Evolutionary conservation across 768 basidiomycete genomes (phyloP).

Genomic region (Kwoniella europaea): DNA sequence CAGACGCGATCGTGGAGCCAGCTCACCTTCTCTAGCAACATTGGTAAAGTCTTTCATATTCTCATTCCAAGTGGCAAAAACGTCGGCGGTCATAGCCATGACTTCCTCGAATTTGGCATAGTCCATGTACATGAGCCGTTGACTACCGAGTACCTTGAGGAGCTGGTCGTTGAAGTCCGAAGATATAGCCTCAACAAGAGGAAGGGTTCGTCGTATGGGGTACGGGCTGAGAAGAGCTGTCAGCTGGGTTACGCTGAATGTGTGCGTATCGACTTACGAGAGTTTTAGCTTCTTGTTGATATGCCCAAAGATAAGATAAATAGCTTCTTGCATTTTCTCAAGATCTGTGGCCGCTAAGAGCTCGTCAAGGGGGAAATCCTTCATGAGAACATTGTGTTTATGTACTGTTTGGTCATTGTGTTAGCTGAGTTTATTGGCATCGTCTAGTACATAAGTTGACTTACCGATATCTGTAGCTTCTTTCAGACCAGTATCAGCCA

Average conservation of each 20-base stretch:
- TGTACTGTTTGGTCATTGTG: slow-evolving; percentile 67
- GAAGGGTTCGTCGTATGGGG: slow-evolving; percentile 91
- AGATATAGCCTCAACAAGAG: slow-evolving; percentile 97
- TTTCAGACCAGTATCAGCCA: slow-evolving; percentile 94
- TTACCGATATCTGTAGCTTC: slow-evolving; percentile 85
- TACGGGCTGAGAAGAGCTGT: slow-evolving; percentile 66
- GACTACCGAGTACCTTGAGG: slow-evolving; percentile 84
- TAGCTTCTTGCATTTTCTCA: slow-evolving; percentile 88
- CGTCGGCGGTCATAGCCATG: slow-evolving; percentile 72
- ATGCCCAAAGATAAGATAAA: slow-evolving; percentile 85
- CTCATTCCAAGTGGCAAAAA: slow-evolving; percentile 88
- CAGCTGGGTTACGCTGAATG: background rate
- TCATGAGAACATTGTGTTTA: slow-evolving; percentile 98
- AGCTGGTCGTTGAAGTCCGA: slow-evolving; percentile 96
- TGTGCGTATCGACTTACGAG: slow-evolving; percentile 61
- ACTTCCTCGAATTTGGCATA: slow-evolving; percentile 92
- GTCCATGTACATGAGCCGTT: slow-evolving; percentile 88
- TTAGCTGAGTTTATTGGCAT: slow-evolving; percentile 6
- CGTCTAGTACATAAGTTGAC: slow-evolving; percentile 42
- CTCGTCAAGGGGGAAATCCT: slow-evolving; percentile 97
- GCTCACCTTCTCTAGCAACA: slow-evolving; percentile 75
- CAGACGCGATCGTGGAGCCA: too few species aligned
- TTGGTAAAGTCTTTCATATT: slow-evolving; percentile 88
- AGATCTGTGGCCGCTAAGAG: slow-evolving; percentile 94
- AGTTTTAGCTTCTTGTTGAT: slow-evolving; percentile 94